These are phyloP conservation scores for Picea mariana DNA, from an alignment of 83 land plant species.

Conservation along the genomic window DNA sequence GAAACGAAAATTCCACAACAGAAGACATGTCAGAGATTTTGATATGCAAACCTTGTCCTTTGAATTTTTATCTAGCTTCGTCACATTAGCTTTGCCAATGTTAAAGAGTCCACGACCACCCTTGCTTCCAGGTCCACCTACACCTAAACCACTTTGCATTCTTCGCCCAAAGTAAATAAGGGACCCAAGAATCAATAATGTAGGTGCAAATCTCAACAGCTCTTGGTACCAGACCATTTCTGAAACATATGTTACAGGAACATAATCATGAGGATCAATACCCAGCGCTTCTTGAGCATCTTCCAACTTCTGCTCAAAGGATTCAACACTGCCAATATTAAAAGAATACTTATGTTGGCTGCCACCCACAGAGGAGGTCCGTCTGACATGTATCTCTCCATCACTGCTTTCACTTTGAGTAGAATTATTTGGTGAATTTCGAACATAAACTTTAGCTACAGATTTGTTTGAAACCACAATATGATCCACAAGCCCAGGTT, in stretches of 20 bases:
- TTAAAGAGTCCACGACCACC: conserved; percentile 92
- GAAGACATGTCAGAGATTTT: too few relatives aligned
- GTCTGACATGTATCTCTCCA: conserved; percentile 20
- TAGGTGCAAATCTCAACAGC: conserved; percentile 79
- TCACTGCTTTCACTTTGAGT: conserved; percentile 25
- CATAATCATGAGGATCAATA: too few relatives aligned
- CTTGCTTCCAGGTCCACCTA: conserved; percentile 70
- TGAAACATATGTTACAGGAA: conserved; percentile 82
- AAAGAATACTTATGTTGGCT: conserved; percentile 77
- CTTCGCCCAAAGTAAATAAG: conserved; percentile 66
- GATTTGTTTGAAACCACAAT: conserved; percentile 92
- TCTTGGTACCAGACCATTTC: conserved; percentile 91
- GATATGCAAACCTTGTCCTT: conserved; percentile 99
- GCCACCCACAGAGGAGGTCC: conserved; percentile 21
- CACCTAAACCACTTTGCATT: conserved; percentile 80
- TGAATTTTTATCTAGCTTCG: conserved; percentile 80
- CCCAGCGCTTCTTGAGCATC: conserved; percentile 97
- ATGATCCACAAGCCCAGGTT: conserved; percentile 91
- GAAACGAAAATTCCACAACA: too few relatives aligned
- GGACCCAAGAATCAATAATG: conserved; percentile 70
- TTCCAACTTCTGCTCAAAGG: conserved; percentile 95
- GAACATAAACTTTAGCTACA: conserved; percentile 91
- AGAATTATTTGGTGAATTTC: conserved; percentile 23
- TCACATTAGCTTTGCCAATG: conserved; percentile 92
- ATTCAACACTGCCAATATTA: conserved; percentile 97